Evolutionary conservation across 2,329 filamentous ascomycete species (phyloP).

Genomic region (Epichloe festucae): DNA sequence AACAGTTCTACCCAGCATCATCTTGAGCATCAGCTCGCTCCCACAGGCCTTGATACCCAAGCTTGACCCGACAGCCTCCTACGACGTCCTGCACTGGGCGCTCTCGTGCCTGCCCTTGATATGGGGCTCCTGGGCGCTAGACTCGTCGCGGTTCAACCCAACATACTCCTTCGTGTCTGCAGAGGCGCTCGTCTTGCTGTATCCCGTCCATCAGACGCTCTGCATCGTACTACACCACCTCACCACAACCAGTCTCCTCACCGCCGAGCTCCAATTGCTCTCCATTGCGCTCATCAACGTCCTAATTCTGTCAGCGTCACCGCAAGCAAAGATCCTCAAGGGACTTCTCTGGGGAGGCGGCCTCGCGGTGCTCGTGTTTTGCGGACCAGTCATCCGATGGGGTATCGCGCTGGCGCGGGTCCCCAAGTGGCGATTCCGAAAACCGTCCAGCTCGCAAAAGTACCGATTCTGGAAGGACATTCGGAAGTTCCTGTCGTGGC

Average conservation of each 20-base stretch:
- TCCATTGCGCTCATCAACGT: slow-evolving; percentile 74
- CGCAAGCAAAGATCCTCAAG: slow-evolving; percentile 76
- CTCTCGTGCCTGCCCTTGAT: slow-evolving; percentile 57
- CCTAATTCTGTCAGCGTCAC: slow-evolving; percentile 61
- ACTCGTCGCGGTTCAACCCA: slow-evolving; percentile 26
- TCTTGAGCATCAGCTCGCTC: slow-evolving; percentile 67
- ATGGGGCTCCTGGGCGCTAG: slow-evolving; percentile 13
- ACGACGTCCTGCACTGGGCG: slow-evolving; percentile 65
- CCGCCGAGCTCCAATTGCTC: slow-evolving; percentile 77
- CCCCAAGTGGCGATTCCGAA: slow-evolving; percentile 78
- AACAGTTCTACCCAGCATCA: slow-evolving; percentile 62
- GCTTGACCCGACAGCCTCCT: slow-evolving; percentile 39
- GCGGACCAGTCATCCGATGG: slow-evolving; percentile 65
- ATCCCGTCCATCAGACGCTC: slow-evolving; percentile 71
- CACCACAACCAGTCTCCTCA: slow-evolving; percentile 77
- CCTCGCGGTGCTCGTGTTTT: slow-evolving; percentile 58
- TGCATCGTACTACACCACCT: slow-evolving; percentile 63
- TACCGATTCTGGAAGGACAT: slow-evolving; percentile 24
- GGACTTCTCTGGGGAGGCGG: slow-evolving; percentile 81
- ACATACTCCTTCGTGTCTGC: slow-evolving; percentile 22
- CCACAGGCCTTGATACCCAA: slow-evolving; percentile 62
- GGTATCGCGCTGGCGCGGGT: slow-evolving; percentile 77
- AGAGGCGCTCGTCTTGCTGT: slow-evolving; percentile 54
- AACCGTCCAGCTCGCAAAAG: slow-evolving; percentile 28
- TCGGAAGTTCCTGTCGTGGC: slow-evolving; percentile 31